Base-by-base conservation (phyloP, 2,329 filamentous ascomycete genomes). In the Trichoderma atroviride region DNA sequence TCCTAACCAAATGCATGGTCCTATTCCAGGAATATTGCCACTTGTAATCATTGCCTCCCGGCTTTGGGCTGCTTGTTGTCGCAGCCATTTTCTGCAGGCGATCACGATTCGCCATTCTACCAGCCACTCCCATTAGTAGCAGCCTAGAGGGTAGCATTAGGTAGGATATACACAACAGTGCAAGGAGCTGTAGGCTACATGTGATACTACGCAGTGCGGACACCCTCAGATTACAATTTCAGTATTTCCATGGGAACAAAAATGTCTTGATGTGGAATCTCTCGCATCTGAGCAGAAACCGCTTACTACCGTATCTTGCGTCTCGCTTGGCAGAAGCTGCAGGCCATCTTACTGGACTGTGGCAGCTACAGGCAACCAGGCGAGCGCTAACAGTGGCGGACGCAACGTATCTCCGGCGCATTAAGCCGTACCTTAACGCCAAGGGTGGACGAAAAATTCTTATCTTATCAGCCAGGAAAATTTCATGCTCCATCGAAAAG, bases 401-500 rank as follows among this genome's bases (percentile, higher is more conserved):
- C n/a, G 53, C 68, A 69, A 69, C 56, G 35, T 69, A 69, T 66
- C 56, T 69, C 68, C 68, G 68, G 61, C 33, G 19, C 16, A 24
- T 58, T 7, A 19, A 33, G 16, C 31, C 14, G 31, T 58, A 35
- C 29, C 19, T 52, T 2, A 14, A 47, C 10, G n/a, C 11, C 7
- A 24, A 50, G 43, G 10, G n/a, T 4, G 27, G 27, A 31, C n/a
- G 35, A 24, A 47, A 59, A 29, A 24, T 16, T 50, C 19, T 50
- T 74, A 74, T 74, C 72, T 74, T 74, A 74, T 74, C 72, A 47
- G 50, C 50, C 57, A 37, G 71, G 71, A 73, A 73, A 73, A 47
- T 72, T 73, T 73, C 71, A 64, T 10, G 47, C 27, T 19, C 37
- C 11, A 33, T 55, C 31, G 37, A 69, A 70, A 69, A 70, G 63